Percentiles rank a stretch among this genome's conserved stretches.
phyloP scores from a whole-genome alignment of 2,329 filamentous ascomycete species.

The Diaporthe sp. region DNA sequence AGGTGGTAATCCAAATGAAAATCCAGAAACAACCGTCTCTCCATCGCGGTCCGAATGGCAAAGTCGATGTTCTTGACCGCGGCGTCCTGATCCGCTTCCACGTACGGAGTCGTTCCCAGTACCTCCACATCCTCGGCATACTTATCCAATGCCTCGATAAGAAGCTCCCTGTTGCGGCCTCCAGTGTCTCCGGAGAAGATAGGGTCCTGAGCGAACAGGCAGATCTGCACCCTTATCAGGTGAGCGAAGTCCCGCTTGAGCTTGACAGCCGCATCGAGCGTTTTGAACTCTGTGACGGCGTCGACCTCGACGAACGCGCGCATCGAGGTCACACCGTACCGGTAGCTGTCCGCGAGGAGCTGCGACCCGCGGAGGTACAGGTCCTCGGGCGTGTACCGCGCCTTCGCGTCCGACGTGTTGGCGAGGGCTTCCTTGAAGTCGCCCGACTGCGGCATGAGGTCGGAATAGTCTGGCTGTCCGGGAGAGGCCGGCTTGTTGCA shows the following conservation, averaged over 20 bases:
- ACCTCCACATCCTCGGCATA: slow-evolving; percentile 62
- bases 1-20: slow-evolving; percentile 81
- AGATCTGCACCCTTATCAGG: slow-evolving; percentile 73
- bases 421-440: slow-evolving; percentile 75
- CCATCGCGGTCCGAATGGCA: slow-evolving; percentile 68
- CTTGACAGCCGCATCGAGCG: slow-evolving; percentile 64
- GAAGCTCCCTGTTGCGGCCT: slow-evolving; percentile 62
- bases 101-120: slow-evolving; percentile 78
- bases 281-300: slow-evolving; percentile 61
- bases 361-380: slow-evolving; percentile 74
- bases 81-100: slow-evolving; percentile 65
- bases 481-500: slow-evolving; percentile 43
- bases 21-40: slow-evolving; percentile 69
- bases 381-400: slow-evolving; percentile 71
- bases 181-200: slow-evolving; percentile 69
- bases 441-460: slow-evolving; percentile 71
- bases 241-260: slow-evolving; percentile 68
- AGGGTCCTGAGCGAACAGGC: slow-evolving; percentile 78
- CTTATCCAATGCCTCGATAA: slow-evolving; percentile 49
- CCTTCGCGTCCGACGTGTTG: slow-evolving; percentile 67
- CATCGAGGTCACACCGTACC: slow-evolving; percentile 75
- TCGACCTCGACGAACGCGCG: slow-evolving; percentile 81
- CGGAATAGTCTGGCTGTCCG: slow-evolving; percentile 66
- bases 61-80: slow-evolving; percentile 68
- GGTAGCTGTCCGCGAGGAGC: slow-evolving; percentile 71